Evolutionary conservation across 768 basidiomycete species (phyloP), one percentile per base, ranked within the genome.

Genomic region (Naganishia onofrii): DNA sequence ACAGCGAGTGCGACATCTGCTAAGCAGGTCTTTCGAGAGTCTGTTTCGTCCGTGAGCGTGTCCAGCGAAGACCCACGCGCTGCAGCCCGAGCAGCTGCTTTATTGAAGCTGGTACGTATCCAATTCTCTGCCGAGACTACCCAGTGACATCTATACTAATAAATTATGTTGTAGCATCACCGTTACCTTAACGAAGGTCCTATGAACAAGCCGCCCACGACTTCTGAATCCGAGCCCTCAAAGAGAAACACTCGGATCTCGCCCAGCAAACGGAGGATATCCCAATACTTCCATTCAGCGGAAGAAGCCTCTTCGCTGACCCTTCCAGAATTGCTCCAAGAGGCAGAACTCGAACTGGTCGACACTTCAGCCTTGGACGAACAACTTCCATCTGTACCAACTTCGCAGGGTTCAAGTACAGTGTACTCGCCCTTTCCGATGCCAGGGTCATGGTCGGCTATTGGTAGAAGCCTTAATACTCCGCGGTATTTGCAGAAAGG

Each of bases 31-130:
- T 63, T 63, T 26, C 19, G 42, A 34, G 60, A 63, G 34, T 63
- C 60, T 26, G 60, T 63, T 23, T 63, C 60, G 36, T 63, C 60
- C 26, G 60, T 63, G n/a, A 63, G 60, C 60, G 90, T 95, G 71
- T 88, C 88, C 2, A 92, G 90, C 70, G 86, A 87, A 26, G 90
- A 95, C 79, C 90, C 93, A 1, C 84, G 85, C 70, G 91, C 91
- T 21, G 93, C 93, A 55, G 93, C 93, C 1, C 83, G 91, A 57
- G 93, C 93, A n/a, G 93, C 91, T 38, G 93, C 93, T 0, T 93
- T 96, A 70, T 83, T 96, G 74, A 92, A 90, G 80, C 85, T 91
- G 84, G 92, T 91, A 58, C n/a, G 87, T 15, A 0, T 54, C 66
- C 6, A 15, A 23, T 53, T 9, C 17, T 7, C 42, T n/a, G n/a